Percentiles rank a stretch among this genome's conserved stretches.
Conservation (phyloP, 179 eudicot genomes). For the Pouteria campechiana region DNA sequence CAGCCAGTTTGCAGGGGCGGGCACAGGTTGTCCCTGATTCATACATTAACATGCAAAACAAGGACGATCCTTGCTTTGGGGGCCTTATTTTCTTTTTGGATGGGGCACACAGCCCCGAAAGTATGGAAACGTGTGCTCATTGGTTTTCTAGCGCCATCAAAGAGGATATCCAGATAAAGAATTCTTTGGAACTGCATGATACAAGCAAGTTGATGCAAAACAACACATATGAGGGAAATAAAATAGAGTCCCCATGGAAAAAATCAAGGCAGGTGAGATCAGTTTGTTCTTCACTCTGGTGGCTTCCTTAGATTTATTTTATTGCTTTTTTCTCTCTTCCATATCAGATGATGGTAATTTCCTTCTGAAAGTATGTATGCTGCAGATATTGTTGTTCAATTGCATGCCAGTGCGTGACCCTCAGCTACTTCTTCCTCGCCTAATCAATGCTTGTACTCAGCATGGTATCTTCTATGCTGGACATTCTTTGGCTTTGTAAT, state of each 20-base stretch:
- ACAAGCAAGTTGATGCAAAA: too few relatives aligned
- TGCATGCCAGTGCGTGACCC: slow-evolving; percentile 99
- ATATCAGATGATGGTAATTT: not conserved
- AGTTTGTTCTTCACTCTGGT: not conserved
- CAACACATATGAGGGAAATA: too few relatives aligned
- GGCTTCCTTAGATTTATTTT: too few relatives aligned
- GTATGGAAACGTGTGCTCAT: slow-evolving; percentile 95
- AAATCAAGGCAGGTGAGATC: slow-evolving; percentile 38
- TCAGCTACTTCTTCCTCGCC: slow-evolving; percentile 68
- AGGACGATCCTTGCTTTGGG: too few relatives aligned
- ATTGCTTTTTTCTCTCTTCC: not conserved
- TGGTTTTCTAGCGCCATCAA: slow-evolving; percentile 70
- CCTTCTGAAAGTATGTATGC: slow-evolving; percentile 1
- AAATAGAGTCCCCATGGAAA: slow-evolving; percentile 22
- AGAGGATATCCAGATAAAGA: slow-evolving; percentile 28
- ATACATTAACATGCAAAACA: slow-evolving; percentile 34
- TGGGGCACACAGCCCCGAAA: slow-evolving; percentile 99
- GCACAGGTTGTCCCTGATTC: slow-evolving; percentile 81
- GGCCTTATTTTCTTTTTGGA: slow-evolving; percentile 87
- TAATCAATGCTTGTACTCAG: slow-evolving; percentile 61
- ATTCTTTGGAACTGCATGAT: too few relatives aligned
- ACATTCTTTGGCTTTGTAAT: too few relatives aligned
- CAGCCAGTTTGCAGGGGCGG: slow-evolving; percentile 80
- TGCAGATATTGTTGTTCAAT: slow-evolving; percentile 94
- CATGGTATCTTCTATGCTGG: slow-evolving; percentile 88